Conservation (phyloP, 139 green algal species). For the Pseudopediastrum boryanum region DNA sequence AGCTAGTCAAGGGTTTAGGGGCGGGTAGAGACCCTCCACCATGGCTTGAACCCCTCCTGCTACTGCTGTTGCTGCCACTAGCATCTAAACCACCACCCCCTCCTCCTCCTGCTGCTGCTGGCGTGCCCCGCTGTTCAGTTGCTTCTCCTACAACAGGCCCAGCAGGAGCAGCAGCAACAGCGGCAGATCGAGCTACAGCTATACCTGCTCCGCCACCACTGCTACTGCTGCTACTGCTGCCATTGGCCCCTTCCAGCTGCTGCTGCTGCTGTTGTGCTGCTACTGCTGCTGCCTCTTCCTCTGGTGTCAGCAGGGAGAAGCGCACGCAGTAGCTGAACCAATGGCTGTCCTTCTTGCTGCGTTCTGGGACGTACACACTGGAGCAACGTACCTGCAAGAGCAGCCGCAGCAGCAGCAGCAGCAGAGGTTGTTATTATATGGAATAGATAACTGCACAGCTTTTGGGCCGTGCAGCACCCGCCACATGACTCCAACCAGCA, state of each 20-base stretch:
- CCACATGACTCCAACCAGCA: neutral
- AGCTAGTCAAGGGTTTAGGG: neutral
- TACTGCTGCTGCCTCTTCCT: conserved; percentile 1
- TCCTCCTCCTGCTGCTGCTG: neutral
- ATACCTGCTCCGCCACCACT: neutral
- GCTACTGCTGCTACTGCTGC: conserved; percentile 40
- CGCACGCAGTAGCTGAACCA: conserved; percentile 30
- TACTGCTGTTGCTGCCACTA: conserved; percentile 3
- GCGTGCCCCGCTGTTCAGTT: neutral
- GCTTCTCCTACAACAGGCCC: conserved; percentile 21
- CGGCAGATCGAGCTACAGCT: neutral
- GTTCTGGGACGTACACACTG: conserved; percentile 23
- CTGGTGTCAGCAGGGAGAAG: conserved; percentile 19
- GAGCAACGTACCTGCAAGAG: conserved; percentile 37
- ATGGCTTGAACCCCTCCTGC: neutral
- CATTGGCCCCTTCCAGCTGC: too few relatives aligned
- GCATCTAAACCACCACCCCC: neutral
- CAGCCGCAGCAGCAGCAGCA: too few relatives aligned
- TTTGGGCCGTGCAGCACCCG: neutral
- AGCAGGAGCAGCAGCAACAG: neutral
- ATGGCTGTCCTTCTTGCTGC: neutral
- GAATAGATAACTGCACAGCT: neutral
- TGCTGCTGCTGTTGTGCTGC: neutral
- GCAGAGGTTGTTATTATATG: too few relatives aligned
- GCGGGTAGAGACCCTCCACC: neutral